Evolutionary conservation across 1,284 basidiomycete species (phyloP).

Genomic region (Rhodotorula sp.): DNA sequence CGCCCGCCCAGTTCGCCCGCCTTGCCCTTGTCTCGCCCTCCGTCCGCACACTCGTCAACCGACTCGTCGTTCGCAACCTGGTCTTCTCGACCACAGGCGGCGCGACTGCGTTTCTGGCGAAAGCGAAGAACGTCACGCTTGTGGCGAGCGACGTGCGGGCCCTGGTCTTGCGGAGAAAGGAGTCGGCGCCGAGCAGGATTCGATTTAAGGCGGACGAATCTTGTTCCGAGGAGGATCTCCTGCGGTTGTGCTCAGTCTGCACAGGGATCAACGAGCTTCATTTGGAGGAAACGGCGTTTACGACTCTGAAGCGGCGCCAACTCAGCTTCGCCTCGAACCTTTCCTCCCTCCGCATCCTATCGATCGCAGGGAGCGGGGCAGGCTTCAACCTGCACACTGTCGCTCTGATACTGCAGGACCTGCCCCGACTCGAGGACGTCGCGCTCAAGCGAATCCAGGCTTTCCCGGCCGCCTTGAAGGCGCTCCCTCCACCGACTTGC

Average conservation of each 20-base stretch:
- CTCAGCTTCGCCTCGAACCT: slow-evolving; percentile 8
- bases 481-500: neutral
- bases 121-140: neutral
- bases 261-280: neutral
- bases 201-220: neutral
- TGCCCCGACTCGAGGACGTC: slow-evolving; percentile 15
- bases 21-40: slow-evolving; percentile 17
- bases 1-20: neutral
- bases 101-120: neutral
- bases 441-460: slow-evolving; percentile 15
- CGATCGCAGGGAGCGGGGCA: neutral
- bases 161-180: slow-evolving; percentile 1
- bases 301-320: slow-evolving; percentile 10
- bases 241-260: neutral
- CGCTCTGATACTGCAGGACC: slow-evolving; percentile 11
- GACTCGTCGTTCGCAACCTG: neutral
- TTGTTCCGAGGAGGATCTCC: slow-evolving; percentile 17
- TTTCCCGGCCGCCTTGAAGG: neutral
- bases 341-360: slow-evolving; percentile 6
- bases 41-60: neutral
- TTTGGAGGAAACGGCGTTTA: neutral
- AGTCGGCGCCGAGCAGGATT: no score
- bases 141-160: neutral
- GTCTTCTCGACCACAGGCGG: neutral
- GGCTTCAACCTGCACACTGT: slow-evolving; percentile 28